Base-by-base conservation (phyloP, 805 yeast genomes). In the Scheffersomyces lignosus region DNA sequence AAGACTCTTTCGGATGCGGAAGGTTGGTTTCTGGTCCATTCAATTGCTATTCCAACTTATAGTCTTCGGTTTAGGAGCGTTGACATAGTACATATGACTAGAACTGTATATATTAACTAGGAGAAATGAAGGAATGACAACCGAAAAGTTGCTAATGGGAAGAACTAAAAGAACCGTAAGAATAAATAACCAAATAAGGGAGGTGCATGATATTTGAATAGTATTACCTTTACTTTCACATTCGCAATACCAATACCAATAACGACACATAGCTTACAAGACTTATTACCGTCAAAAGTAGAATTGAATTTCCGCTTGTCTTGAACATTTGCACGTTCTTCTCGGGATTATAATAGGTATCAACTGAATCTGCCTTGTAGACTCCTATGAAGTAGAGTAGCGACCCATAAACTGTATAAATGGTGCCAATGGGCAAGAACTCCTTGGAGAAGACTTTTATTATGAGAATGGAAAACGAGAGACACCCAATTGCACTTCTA, bases 21-120 rank as follows among this genome's bases (percentile, higher is more conserved):
- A 89, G 55, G 89, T 93, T 7, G 93, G 95, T 1, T 87, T 91
- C 55, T 93, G 98, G 98, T 79, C 96, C 2, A 60, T 88, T 27
- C 98, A 93, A 59, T 65, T 89, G 35, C 60, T 93, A 16, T 71
- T 91, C 20, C 99, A 93, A 58, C 66, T 88, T 34, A 63, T 90
- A 13, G 74, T 93, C 17, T 79, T 93, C 76, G 86, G 96, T 29
- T 66, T 90, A 15, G 95, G 95, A 3, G 81, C 88, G 5, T 45
- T 56, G 40, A 50, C 61, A 5, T 56, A 31, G 28, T 15, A 15
- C 14, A 29, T n/a, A n/a, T n/a, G n/a, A n/a, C n/a, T n/a, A n/a
- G n/a, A n/a, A n/a, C n/a, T n/a, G n/a, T n/a, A 15, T 12, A 33
- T 23, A 12, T n/a, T 23, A 14, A 14, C n/a, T 27, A n/a, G 13